Conservation (phyloP, 805 yeast species). For the Ogataea methanolica region DNA sequence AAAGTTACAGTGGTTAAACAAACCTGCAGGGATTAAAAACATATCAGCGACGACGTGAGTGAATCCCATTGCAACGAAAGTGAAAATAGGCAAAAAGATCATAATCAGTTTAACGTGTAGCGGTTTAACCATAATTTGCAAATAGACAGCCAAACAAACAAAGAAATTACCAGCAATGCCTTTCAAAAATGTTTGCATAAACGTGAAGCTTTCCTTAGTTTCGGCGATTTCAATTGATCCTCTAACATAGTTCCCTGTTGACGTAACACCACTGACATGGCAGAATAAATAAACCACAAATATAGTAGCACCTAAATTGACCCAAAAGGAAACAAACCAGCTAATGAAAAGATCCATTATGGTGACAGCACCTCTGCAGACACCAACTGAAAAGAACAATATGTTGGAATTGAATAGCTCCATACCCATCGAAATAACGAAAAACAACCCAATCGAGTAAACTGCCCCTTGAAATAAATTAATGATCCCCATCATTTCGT, state of each 20-base stretch:
- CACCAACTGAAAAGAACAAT: constrained; percentile 64
- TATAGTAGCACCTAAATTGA: constrained; percentile 59
- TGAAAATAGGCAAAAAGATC: constrained; percentile 65
- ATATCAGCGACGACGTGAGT: constrained; percentile 83
- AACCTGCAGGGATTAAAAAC: constrained; percentile 61
- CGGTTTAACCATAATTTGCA: constrained; percentile 77
- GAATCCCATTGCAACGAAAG: constrained; percentile 75
- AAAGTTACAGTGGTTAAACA: constrained; percentile 61
- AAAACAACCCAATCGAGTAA: constrained; percentile 70
- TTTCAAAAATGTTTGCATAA: constrained; percentile 61
- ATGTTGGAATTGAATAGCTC: constrained; percentile 75
- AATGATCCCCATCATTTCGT: constrained; percentile 47
- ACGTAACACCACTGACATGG: constrained; percentile 48
- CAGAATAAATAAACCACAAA: constrained; percentile 65
- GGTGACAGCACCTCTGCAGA: constrained; percentile 65
- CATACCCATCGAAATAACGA: constrained; percentile 69
- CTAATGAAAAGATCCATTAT: constrained; percentile 57
- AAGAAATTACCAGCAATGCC: constrained; percentile 75
- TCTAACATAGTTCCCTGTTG: constrained; percentile 33
- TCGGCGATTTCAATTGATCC: constrained; percentile 48
- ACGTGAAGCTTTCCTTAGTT: constrained; percentile 39
- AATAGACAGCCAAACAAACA: constrained; percentile 69
- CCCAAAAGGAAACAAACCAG: constrained; percentile 64
- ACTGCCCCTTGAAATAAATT: constrained; percentile 54
- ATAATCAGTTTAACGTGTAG: constrained; percentile 66